Base-by-base conservation (phyloP, 495 filamentous ascomycete genomes). In the Daldinia vernicosa region DNA sequence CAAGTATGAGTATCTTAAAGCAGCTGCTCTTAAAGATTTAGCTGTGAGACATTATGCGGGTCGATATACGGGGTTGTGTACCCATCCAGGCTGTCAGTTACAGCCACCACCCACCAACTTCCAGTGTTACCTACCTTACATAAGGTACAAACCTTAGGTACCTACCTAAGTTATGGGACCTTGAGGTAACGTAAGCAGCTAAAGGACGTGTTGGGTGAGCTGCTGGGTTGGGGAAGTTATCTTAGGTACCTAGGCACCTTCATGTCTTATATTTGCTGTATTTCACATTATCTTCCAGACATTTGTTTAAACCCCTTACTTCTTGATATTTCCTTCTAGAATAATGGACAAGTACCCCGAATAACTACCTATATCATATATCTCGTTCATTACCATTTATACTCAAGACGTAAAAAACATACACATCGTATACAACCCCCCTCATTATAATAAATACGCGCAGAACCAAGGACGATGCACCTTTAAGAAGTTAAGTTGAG, bases 301-400 rank as follows among this genome's bases (percentile, higher is more conserved):
- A 11, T 32, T 32, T 32, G 30, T 32, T 32, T 32, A 8, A 32
- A 32, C 9, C 1, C 2, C 30, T 32, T 32, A 32, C 32, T 33
- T 40, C 39, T 40, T 17, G 2, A 17, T 40, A 40, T 40, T 17
- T 12, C 39, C 9, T 17, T 40, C 37, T 40, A 40, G 9, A 47
- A 45, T 4, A 22, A 19, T 22, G 3, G 2, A 47, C 0, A 47
- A 47, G 12, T 53, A 53, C 2, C n/a, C 27, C 5, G 3, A 30
- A 53, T 53, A 8, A 30, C 27, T n/a, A n/a, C n/a, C n/a, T n/a
- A n/a, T n/a, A 27, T 53, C 30, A 53, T 53, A 30, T 30, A 53
- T 28, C 24, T 17, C 15, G 26, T n/a, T 30, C 15, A 30, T 53
- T 28, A 17, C 43, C 43, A 47, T 24, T 17, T 47, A 47, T 47